Evolutionary conservation across 1,284 basidiomycete genomes (phyloP).

Genomic region (Irpex sp.): DNA sequence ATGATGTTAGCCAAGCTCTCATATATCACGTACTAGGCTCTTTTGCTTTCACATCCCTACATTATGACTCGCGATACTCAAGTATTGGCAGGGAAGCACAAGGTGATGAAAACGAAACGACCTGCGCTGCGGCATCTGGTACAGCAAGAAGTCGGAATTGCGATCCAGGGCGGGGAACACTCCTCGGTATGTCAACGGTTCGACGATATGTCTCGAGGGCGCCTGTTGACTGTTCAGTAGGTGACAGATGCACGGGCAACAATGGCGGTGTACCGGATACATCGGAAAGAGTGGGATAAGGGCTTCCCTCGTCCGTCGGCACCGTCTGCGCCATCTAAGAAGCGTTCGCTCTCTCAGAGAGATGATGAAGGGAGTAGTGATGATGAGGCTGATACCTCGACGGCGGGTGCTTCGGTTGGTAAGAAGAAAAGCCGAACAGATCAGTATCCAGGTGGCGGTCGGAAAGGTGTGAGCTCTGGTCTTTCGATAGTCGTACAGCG

Average conservation of each 20-base stretch:
- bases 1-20: not conserved
- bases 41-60: conserved; percentile 89
- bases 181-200: conserved; percentile 59
- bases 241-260: conserved; percentile 82
- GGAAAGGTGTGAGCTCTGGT: conserved; percentile 71
- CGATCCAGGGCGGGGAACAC: conserved; percentile 88
- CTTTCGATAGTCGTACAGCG: conserved; percentile 57
- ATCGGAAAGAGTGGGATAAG: conserved; percentile 85
- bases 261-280: conserved; percentile 92
- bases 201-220: not conserved
- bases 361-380: conserved; percentile 3
- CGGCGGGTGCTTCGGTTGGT: conserved; percentile 15
- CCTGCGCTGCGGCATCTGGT: conserved; percentile 82
- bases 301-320: conserved; percentile 25
- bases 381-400: conserved; percentile 2
- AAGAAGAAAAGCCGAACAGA: not conserved
- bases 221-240: not conserved
- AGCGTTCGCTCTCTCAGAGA: conserved; percentile 23
- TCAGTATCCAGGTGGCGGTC: conserved; percentile 49
- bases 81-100: conserved; percentile 51
- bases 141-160: conserved; percentile 76
- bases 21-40: conserved; percentile 47
- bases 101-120: conserved; percentile 58
- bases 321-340: not conserved
- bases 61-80: conserved; percentile 85